These are phyloP conservation scores for Aspergillus sp. DNA, from an alignment of 2,329 filamentous ascomycete species.

Conservation along the genomic window DNA sequence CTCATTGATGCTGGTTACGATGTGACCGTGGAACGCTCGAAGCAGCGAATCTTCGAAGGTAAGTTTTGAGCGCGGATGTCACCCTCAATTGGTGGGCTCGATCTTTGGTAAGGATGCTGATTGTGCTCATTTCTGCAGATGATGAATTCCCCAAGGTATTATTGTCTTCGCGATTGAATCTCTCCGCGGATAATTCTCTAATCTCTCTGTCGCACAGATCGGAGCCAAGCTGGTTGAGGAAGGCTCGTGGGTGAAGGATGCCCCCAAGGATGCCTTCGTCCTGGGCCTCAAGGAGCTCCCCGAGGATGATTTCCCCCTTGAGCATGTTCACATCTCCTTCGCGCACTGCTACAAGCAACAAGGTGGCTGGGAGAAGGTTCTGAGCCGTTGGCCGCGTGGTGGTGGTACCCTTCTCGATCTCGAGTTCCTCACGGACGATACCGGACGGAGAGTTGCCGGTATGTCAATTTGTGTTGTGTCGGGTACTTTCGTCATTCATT, in stretches of 20 bases:
- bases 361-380: conserved; percentile 72
- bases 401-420: conserved; percentile 78
- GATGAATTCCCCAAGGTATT: conserved; percentile 36
- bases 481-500: not conserved
- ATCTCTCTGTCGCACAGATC: conserved; percentile 35
- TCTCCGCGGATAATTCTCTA: not conserved
- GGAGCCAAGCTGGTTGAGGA: conserved; percentile 65
- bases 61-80: conserved; percentile 10
- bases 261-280: conserved; percentile 66
- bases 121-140: conserved; percentile 17
- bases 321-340: conserved; percentile 71
- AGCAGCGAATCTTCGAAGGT: conserved; percentile 60
- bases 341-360: conserved; percentile 75
- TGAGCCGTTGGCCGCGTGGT: conserved; percentile 75
- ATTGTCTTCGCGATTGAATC: not conserved
- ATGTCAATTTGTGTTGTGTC: conserved; percentile 3
- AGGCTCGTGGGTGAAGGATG: conserved; percentile 63
- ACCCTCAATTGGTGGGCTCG: not conserved
- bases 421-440: conserved; percentile 77
- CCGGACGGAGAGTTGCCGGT: conserved; percentile 56
- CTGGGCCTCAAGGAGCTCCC: conserved; percentile 76
- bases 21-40: conserved; percentile 65
- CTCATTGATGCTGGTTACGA: conserved; percentile 68
- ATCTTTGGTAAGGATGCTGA: conserved; percentile 9
- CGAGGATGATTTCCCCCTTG: conserved; percentile 66